Evolutionary conservation across 2,329 filamentous ascomycete genomes (phyloP).

Genomic region (Trichoderma endophyticum): DNA sequence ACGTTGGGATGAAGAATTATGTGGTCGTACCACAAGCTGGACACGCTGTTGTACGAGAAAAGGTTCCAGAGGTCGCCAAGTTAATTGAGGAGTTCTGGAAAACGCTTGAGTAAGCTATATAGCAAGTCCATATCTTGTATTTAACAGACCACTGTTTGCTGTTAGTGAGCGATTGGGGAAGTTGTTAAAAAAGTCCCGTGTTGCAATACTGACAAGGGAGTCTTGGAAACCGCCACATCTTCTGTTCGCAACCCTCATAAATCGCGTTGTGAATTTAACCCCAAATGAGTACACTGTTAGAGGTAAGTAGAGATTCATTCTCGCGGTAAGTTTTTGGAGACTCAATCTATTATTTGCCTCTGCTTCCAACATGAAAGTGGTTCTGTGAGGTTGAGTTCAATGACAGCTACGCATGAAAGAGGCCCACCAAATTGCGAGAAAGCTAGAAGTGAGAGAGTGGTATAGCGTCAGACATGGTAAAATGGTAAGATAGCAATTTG

Average conservation of each 20-base stretch:
- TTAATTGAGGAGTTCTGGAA: neutral
- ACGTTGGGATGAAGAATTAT: neutral
- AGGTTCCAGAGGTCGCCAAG: neutral
- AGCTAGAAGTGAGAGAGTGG: too few species aligned
- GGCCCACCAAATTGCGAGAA: too few species aligned
- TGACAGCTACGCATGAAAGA: too few species aligned
- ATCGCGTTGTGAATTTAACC: too few species aligned
- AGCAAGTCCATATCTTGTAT: neutral
- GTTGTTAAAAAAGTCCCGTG: neutral
- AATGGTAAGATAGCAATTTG: neutral
- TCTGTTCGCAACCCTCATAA: too few species aligned
- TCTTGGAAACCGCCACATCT: neutral
- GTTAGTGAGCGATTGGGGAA: neutral
- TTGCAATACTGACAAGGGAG: neutral
- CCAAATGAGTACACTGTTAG: too few species aligned
- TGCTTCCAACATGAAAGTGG: too few species aligned
- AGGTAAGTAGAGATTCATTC: too few species aligned
- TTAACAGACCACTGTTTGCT: neutral
- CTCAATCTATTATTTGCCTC: too few species aligned
- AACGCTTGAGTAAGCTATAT: neutral
- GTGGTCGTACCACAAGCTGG: neutral
- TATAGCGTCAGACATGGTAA: neutral
- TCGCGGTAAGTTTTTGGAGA: too few species aligned
- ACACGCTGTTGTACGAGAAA: slow-evolving; percentile 1
- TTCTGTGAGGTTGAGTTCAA: too few species aligned